Conservation (phyloP, 31 red algal species). For the Odonthalia washingtoniensis region DNA sequence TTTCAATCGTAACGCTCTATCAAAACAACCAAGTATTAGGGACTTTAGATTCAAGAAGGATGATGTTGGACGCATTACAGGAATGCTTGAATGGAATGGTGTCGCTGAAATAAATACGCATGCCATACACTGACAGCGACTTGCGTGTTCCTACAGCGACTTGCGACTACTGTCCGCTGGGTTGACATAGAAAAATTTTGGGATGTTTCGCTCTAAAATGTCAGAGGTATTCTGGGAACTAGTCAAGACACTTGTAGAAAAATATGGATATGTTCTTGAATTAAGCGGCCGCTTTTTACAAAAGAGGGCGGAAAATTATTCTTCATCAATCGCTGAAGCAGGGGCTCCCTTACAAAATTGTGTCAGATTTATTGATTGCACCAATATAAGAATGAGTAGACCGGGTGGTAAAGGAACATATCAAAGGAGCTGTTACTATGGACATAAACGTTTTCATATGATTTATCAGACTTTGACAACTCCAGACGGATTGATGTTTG, state of each 20-base stretch:
- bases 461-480: slow-evolving; percentile 25
- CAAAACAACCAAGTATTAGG: no score
- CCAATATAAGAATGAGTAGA: slow-evolving; percentile 10
- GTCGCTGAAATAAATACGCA: no score
- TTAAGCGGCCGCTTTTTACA: background rate
- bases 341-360: background rate
- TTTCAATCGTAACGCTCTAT: no score
- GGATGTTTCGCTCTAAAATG: background rate
- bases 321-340: no score
- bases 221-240: slow-evolving; percentile 28
- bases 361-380: slow-evolving; percentile 19
- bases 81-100: no score
- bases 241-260: background rate
- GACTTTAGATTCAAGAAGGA: no score
- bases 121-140: no score
- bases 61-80: no score
- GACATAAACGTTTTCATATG: background rate
- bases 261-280: background rate
- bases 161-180: background rate
- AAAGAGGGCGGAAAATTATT: background rate
- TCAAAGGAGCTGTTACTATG: no score
- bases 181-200: background rate
- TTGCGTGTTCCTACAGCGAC: no score
- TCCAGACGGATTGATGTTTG: background rate
- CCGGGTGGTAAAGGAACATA: background rate